Evolutionary conservation across 495 filamentous ascomycete genomes (phyloP), one percentile per base, ranked within the genome.

Genomic region (Penicillium dipodomyicola): DNA sequence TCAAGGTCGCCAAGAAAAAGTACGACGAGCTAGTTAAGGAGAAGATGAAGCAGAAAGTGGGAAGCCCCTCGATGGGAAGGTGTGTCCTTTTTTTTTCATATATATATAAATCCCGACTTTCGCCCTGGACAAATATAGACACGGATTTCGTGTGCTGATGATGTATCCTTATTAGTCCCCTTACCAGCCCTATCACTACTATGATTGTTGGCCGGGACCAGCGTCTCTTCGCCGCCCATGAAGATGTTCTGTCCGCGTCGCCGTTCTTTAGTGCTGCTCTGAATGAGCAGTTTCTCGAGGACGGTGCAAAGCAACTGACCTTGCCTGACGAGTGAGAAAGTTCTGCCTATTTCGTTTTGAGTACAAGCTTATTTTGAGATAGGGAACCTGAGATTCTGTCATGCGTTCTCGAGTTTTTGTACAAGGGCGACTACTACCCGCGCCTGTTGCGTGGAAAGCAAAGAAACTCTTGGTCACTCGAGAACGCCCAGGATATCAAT

Each of bases 101-200:
- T n/a, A n/a, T n/a, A n/a, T 49, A 68, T 30, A 52, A 59, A 55
- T 65, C 55, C 11, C 0, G 22, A 45, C 4, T 1, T 33, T 10
- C 19, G 5, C 27, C 11, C 27, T 29, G 2, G 7, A 29, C 17
- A 39, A 17, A 39, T n/a, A 39, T 39, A 6, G 35, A 45, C 25
- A 56, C 20, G 53, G 7, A 48, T n/a, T 29, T 41, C 48, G 5
- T 17, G 10, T 29, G 14, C 45, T 48, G 27, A 47, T 11, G 11
- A 20, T 48, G 10, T 32, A 3, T 20, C 1, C n/a, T 4, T 20
- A 43, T 67, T 67, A 86, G 83, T 69, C 79, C 78, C 63, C 77
- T 86, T 70, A 80, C 85, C 57, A 90, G 87, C 59, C 86, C 89
- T 60, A 93, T 96, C 72, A 76, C 96, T 69, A 93, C 90, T 50